phyloP scores from a whole-genome alignment of 2,329 filamentous ascomycete species.

The Cladosporium oxysporum region DNA sequence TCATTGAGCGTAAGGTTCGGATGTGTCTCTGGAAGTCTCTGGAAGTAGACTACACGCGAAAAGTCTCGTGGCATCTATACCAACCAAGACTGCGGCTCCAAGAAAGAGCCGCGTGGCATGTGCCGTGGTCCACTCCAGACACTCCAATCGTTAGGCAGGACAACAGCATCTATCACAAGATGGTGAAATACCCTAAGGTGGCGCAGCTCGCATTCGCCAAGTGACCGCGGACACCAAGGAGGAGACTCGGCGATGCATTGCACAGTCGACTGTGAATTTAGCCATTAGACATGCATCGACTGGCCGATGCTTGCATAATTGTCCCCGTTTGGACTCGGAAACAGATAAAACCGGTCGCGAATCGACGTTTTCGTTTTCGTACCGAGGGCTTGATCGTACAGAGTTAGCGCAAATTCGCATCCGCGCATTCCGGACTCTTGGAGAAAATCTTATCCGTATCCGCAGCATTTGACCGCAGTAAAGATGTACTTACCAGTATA shows the following conservation, averaged over 20 bases:
- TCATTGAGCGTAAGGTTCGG: neutral
- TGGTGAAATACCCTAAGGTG: neutral
- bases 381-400: neutral
- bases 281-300: neutral
- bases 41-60: neutral
- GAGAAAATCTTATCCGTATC: neutral
- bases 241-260: neutral
- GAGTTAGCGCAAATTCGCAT: neutral
- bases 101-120: neutral
- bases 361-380: neutral
- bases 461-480: neutral
- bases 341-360: neutral
- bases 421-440: neutral
- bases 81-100: neutral
- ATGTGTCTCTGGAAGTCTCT: neutral
- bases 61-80: neutral
- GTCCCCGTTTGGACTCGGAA: neutral
- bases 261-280: neutral
- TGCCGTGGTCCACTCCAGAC: neutral
- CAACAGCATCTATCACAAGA: neutral
- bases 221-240: neutral
- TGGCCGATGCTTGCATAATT: neutral
- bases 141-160: neutral
- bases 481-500: neutral
- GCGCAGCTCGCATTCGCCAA: neutral